Percentiles rank a stretch among this genome's conserved stretches.
Evolutionary conservation across 768 basidiomycete species (phyloP).

Genomic region (Hygrocybe coccinea): DNA sequence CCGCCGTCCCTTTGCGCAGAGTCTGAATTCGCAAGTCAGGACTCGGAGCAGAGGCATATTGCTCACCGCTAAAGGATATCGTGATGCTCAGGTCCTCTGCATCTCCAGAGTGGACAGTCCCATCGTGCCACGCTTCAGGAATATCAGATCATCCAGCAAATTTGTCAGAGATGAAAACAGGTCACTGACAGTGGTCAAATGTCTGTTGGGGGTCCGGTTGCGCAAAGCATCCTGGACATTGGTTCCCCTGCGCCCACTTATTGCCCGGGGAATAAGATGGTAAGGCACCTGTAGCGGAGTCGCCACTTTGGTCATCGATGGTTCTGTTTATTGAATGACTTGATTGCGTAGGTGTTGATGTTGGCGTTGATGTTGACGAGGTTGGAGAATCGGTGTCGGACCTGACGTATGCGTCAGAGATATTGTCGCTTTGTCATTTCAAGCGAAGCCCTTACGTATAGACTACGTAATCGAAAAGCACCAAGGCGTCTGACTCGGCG

Average conservation of each 20-base stretch:
- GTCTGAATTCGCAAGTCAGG: neutral
- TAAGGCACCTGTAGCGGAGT: conserved; percentile 10
- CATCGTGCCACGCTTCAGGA: conserved; percentile 12
- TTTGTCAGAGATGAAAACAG: no score
- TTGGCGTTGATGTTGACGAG: no score
- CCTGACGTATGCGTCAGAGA: no score
- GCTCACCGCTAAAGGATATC: conserved; percentile 5
- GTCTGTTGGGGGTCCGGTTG: conserved; percentile 7
- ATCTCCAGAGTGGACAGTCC: conserved; percentile 6
- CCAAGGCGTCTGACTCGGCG: conserved; percentile 2
- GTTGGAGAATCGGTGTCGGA: no score
- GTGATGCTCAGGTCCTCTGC: conserved; percentile 10
- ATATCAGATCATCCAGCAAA: no score
- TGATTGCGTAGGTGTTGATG: no score
- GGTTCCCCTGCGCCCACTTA: neutral
- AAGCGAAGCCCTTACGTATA: no score
- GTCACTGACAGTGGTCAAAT: conserved; percentile 14
- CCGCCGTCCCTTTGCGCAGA: conserved; percentile 11
- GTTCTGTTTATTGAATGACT: conserved; percentile 20
- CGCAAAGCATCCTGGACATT: conserved; percentile 10
- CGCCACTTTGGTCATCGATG: conserved; percentile 19
- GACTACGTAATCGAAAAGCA: conserved; percentile 20
- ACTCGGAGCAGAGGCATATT: neutral
- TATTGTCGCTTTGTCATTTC: no score
- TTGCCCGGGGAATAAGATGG: conserved; percentile 14